Evolutionary conservation across 2,329 filamentous ascomycete genomes (phyloP).

Genomic region (Endocalyx cinctus): DNA sequence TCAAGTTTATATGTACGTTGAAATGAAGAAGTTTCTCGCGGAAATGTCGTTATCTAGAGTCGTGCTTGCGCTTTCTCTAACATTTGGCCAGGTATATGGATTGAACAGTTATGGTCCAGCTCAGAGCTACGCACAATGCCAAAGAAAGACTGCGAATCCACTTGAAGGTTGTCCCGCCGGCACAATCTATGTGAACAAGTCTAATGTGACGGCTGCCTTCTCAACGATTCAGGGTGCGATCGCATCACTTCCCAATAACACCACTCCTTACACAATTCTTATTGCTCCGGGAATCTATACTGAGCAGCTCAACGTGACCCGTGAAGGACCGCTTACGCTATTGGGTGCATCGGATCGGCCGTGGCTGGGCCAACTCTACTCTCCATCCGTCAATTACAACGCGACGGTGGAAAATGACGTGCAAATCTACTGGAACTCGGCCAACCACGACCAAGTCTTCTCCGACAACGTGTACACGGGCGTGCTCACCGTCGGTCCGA

Average conservation of each 20-base stretch:
- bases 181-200: constrained; percentile 37
- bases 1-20: too few species aligned
- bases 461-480: constrained; percentile 60
- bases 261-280: constrained; percentile 48
- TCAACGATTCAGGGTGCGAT: constrained; percentile 37
- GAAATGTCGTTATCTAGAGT: too few species aligned
- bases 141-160: constrained; percentile 27
- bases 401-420: constrained; percentile 38
- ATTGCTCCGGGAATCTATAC: constrained; percentile 56
- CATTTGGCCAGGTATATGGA: constrained; percentile 1
- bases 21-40: too few species aligned
- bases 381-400: constrained; percentile 40
- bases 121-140: constrained; percentile 26
- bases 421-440: constrained; percentile 54
- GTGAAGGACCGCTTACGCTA: constrained; percentile 54
- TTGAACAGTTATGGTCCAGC: constrained; percentile 13
- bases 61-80: constrained; percentile 4
- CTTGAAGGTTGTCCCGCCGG: constrained; percentile 34
- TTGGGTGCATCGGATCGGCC: constrained; percentile 52
- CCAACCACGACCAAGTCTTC: constrained; percentile 41
- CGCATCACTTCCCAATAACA: constrained; percentile 34
- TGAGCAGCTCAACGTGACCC: constrained; percentile 63
- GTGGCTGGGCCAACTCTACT: constrained; percentile 25
- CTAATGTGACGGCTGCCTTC: constrained; percentile 31
- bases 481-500: constrained; percentile 59